These are phyloP conservation scores for Cordyceps militaris DNA, from an alignment of 2,329 filamentous ascomycete species.

Conservation along the genomic window DNA sequence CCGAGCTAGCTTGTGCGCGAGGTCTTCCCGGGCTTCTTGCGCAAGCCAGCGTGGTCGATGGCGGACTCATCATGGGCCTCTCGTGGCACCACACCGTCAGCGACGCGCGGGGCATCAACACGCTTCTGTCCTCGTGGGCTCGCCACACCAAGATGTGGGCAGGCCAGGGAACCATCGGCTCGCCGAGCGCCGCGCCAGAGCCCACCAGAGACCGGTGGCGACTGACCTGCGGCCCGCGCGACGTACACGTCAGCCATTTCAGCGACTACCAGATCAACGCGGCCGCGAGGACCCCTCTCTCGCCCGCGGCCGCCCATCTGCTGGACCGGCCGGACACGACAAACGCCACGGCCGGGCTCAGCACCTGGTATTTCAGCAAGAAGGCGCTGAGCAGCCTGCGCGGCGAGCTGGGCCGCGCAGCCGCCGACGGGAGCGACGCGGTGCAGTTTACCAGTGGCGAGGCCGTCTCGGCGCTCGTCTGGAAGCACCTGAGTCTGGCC, in stretches of 20 bases:
- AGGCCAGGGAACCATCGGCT: background rate
- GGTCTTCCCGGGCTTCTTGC: background rate
- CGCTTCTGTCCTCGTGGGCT: background rate
- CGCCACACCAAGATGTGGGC: background rate
- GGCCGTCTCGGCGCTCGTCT: background rate
- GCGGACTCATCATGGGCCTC: background rate
- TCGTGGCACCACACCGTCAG: background rate
- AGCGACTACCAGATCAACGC: background rate
- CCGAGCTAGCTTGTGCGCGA: background rate
- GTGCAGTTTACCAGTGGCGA: background rate
- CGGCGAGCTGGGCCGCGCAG: background rate
- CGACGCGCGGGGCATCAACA: background rate
- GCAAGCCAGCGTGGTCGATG: background rate
- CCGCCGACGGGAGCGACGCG: background rate
- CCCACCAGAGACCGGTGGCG: background rate
- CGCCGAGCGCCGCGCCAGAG: background rate
- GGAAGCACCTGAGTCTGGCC: slow-evolving; percentile 4
- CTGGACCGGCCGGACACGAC: background rate
- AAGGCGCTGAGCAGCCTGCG: background rate
- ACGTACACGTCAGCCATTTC: background rate
- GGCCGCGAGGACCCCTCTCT: background rate
- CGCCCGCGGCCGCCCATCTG: background rate
- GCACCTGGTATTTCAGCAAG: background rate
- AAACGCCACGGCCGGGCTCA: background rate
- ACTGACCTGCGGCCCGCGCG: background rate